Evolutionary conservation across 2,329 filamentous ascomycete species (phyloP).

Genomic region (Curvularia eragrostidis): DNA sequence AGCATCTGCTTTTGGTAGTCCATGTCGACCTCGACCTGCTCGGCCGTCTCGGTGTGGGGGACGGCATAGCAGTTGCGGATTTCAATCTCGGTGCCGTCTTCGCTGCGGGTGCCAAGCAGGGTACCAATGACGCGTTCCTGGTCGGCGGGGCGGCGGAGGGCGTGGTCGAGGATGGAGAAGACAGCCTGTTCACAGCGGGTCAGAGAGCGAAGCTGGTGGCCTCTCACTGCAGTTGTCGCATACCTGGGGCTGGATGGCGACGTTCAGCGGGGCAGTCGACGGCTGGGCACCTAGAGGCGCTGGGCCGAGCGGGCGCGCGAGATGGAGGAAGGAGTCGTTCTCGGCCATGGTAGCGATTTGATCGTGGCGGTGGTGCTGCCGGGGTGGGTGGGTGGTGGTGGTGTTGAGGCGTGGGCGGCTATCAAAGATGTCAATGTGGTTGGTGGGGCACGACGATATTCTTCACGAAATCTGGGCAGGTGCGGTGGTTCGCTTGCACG

Average conservation of each 20-base stretch:
- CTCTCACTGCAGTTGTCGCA: slow-evolving; percentile 35
- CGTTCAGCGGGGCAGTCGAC: slow-evolving; percentile 88
- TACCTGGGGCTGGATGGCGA: slow-evolving; percentile 96
- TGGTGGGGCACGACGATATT: slow-evolving; percentile 40
- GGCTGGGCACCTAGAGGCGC: slow-evolving; percentile 78
- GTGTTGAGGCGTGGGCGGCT: slow-evolving; percentile 20
- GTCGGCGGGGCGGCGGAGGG: slow-evolving; percentile 87
- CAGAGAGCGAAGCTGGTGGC: slow-evolving; percentile 13
- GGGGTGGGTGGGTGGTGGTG: slow-evolving; percentile 11
- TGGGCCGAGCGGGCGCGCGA: slow-evolving; percentile 89
- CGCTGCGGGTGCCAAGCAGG: slow-evolving; percentile 87
- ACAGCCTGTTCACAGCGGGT: slow-evolving; percentile 57
- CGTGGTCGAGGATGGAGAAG: slow-evolving; percentile 82
- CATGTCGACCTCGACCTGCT: slow-evolving; percentile 99
- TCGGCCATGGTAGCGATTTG: slow-evolving; percentile 71
- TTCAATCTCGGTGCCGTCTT: slow-evolving; percentile 96
- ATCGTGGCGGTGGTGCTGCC: slow-evolving; percentile 53
- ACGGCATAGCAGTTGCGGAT: slow-evolving; percentile 97
- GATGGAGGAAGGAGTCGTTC: slow-evolving; percentile 88
- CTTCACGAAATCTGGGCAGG: slow-evolving; percentile 42
- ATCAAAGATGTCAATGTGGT: slow-evolving; percentile 25
- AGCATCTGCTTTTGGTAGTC: slow-evolving; percentile 99
- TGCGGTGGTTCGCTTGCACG: slow-evolving; percentile 40
- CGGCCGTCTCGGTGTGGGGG: slow-evolving; percentile 96
- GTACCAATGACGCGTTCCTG: slow-evolving; percentile 97